phyloP scores from a whole-genome alignment of 176 grass and related monocot species.

The Tillandsia fasciculata region DNA sequence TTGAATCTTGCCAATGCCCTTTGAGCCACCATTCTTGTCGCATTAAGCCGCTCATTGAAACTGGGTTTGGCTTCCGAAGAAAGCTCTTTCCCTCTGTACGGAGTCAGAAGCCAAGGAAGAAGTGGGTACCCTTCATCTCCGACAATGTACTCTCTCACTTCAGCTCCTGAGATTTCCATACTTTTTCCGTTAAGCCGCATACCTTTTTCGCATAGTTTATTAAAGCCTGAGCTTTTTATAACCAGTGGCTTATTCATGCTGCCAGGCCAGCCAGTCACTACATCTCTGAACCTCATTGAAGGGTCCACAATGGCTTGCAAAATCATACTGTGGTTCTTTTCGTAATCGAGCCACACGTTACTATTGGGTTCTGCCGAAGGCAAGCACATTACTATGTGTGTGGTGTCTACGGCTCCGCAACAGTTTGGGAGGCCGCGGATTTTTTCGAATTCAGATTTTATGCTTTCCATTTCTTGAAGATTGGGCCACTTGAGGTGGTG shows the following conservation, averaged over 20 bases:
- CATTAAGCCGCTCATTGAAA: constrained; percentile 44
- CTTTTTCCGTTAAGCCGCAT: constrained; percentile 40
- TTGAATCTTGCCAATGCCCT: constrained; percentile 67
- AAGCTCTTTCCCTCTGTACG: constrained; percentile 54
- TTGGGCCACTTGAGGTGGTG: constrained; percentile 46
- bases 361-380: constrained; percentile 51
- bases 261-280: constrained; percentile 57
- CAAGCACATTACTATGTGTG: constrained; percentile 68
- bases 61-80: constrained; percentile 13
- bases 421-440: constrained; percentile 50
- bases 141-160: constrained; percentile 54
- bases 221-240: constrained; percentile 45
- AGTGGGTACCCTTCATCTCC: constrained; percentile 58
- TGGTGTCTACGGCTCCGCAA: constrained; percentile 52
- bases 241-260: constrained; percentile 53
- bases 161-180: constrained; percentile 28
- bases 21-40: constrained; percentile 33
- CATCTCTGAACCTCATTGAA: constrained; percentile 40
- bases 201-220: constrained; percentile 43
- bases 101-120: constrained; percentile 57
- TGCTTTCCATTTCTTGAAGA: constrained; percentile 37
- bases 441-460: constrained; percentile 56
- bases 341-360: constrained; percentile 58
- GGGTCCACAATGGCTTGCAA: constrained; percentile 52
- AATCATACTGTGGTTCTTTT: constrained; percentile 66